Conservation (phyloP, 176 grass and related monocot species). For the Oryza punctata region DNA sequence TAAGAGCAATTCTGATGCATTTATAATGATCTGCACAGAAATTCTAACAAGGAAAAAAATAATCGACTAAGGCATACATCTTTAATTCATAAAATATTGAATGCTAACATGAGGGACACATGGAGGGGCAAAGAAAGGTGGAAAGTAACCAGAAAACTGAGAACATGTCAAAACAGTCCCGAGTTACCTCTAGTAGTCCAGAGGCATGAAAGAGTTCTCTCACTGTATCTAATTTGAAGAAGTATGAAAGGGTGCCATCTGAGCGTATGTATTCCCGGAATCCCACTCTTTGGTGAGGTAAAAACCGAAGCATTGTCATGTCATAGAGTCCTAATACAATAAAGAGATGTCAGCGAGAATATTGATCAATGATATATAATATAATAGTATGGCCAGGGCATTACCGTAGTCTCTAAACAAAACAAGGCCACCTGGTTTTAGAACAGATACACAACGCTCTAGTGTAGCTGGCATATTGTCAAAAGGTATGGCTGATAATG, state of each 20-base stretch:
- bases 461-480: slow-evolving; percentile 53
- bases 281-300: slow-evolving; percentile 74
- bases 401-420: slow-evolving; percentile 97
- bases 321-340: slow-evolving; percentile 77
- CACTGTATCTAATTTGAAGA: slow-evolving; percentile 75
- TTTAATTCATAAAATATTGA: background rate
- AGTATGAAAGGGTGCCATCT: slow-evolving; percentile 90
- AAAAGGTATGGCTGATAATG: slow-evolving; percentile 83
- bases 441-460: slow-evolving; percentile 66
- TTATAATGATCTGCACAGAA: slow-evolving; percentile 1
- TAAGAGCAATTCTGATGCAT: background rate
- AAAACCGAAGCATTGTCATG: slow-evolving; percentile 97
- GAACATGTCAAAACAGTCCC: background rate
- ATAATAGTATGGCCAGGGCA: background rate
- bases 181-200: slow-evolving; percentile 76
- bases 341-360: slow-evolving; percentile 19
- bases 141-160: slow-evolving; percentile 7
- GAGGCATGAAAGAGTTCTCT: slow-evolving; percentile 73
- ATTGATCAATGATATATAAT: background rate
- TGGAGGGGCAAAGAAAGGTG: background rate
- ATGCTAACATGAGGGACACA: background rate
- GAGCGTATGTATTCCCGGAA: slow-evolving; percentile 85
- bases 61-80: background rate
- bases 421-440: slow-evolving; percentile 80
- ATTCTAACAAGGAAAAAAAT: background rate